Evolutionary conservation across 371 early-diverging fungal genomes (phyloP), one percentile per base, ranked within the genome.

Genomic region (Mortierella sp.): DNA sequence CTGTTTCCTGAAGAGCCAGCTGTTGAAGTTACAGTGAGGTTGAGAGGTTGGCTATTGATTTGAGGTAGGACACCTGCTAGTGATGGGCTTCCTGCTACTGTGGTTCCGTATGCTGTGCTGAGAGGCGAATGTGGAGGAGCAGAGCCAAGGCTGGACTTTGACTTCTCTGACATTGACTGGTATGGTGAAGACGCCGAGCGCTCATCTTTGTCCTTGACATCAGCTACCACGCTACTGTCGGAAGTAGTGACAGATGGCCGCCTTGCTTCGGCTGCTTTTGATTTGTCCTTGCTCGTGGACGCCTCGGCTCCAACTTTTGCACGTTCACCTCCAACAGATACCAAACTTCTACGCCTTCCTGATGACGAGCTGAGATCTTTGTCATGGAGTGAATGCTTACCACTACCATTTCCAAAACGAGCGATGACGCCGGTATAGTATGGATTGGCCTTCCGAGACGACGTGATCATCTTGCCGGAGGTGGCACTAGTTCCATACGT

Each of bases 391-490:
- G 63, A 62, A 43, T 71, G 72, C 31, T 63, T 74, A 40, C 64
- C 56, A 34, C 24, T 44, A n/a, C 31, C 41, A 40, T 63, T 64
- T 24, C 68, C 68, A 34, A 63, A 76, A 22, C 76, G 76, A 22
- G 76, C 76, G 13, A 76, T 41, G 22, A 60, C 76, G 21, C 76
- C 61, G n/a, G 76, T 60, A n/a, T 76, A 60, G 27, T 76, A 76
- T 1, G 76, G 76, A 43, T 76, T 76, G 27, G 76, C 76, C 39
- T 68, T 76, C 37, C 76, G 49, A 16, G 76, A 52, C 13, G 76
- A 69, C 6, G 76, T 68, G 10, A 68, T 63, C 58, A 72, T 57
- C n/a, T 59, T 64, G 31, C n/a, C 50, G 28, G 69, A 57, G 22
- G 58, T 54, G n/a, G 55, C 57, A 49, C 41, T 54, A 39, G 53